phyloP scores from a whole-genome alignment of 2,329 filamentous ascomycete genomes.

The Biscogniauxia mediterranea region DNA sequence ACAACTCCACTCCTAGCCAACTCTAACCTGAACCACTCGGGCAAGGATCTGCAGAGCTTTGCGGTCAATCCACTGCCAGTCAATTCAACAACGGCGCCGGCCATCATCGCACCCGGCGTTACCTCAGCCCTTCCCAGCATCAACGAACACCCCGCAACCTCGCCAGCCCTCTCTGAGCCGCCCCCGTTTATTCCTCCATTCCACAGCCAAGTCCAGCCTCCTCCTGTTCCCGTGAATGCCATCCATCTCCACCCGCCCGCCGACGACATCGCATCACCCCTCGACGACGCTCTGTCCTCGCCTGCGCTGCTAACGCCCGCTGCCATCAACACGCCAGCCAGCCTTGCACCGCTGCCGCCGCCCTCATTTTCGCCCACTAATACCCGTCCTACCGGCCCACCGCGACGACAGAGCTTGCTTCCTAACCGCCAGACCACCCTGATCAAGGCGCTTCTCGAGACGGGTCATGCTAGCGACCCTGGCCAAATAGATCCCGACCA shows the following conservation, averaged over 20 bases:
- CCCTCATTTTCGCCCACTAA: slow-evolving; percentile 15
- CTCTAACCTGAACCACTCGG: slow-evolving; percentile 16
- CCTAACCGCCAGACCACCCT: slow-evolving; percentile 44
- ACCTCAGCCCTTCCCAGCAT: slow-evolving; percentile 33
- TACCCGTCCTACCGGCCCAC: slow-evolving; percentile 30
- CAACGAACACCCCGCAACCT: slow-evolving; percentile 30
- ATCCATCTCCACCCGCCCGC: neutral
- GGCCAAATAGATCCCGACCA: slow-evolving; percentile 39
- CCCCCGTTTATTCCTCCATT: slow-evolving; percentile 12
- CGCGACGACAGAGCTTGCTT: slow-evolving; percentile 44
- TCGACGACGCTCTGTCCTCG: slow-evolving; percentile 17
- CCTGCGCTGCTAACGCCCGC: slow-evolving; percentile 16
- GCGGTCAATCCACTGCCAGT: slow-evolving; percentile 12
- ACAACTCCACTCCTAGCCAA: slow-evolving; percentile 22
- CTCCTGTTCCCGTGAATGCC: neutral
- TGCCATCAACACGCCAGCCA: slow-evolving; percentile 15
- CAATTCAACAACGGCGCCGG: slow-evolving; percentile 13
- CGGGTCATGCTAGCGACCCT: slow-evolving; percentile 39
- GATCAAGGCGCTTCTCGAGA: slow-evolving; percentile 53
- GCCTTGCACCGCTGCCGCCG: slow-evolving; percentile 6
- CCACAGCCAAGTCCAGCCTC: neutral
- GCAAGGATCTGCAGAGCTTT: slow-evolving; percentile 37
- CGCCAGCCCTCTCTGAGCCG: slow-evolving; percentile 11
- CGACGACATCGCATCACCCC: slow-evolving; percentile 5
- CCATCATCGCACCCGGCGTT: slow-evolving; percentile 13